These are phyloP conservation scores for Tuber brumale DNA, from an alignment of 495 filamentous ascomycete species.

Conservation along the genomic window DNA sequence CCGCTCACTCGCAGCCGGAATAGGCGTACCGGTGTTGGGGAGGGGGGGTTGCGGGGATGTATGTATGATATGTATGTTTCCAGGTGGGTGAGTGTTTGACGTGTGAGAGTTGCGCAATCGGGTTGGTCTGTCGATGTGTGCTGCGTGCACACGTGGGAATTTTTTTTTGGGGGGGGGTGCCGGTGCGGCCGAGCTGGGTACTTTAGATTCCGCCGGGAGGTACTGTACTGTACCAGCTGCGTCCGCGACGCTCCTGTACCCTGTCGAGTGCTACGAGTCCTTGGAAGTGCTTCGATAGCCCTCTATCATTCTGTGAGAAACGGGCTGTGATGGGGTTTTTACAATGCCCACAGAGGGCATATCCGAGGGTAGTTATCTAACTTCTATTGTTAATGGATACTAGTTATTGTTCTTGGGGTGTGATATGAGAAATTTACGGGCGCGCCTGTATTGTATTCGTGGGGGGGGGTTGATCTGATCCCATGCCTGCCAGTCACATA, in stretches of 20 bases:
- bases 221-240: neutral
- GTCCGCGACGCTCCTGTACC: too few relatives aligned
- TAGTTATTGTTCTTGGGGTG: neutral
- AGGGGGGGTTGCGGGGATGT: neutral
- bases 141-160: neutral
- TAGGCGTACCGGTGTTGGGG: neutral
- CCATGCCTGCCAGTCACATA: neutral
- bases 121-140: neutral
- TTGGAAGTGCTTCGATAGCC: neutral
- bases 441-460: neutral
- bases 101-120: neutral
- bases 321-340: neutral
- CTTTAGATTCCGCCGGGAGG: neutral
- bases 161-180: neutral
- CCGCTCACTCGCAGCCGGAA: neutral
- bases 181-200: neutral
- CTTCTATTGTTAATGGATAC: neutral
- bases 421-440: neutral
- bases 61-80: neutral
- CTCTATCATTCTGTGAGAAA: neutral
- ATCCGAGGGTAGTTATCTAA: neutral
- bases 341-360: neutral
- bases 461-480: neutral
- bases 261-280: neutral
- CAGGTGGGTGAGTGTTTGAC: neutral